phyloP scores from a whole-genome alignment of 768 basidiomycete genomes.

The Suillus clintonianus region DNA sequence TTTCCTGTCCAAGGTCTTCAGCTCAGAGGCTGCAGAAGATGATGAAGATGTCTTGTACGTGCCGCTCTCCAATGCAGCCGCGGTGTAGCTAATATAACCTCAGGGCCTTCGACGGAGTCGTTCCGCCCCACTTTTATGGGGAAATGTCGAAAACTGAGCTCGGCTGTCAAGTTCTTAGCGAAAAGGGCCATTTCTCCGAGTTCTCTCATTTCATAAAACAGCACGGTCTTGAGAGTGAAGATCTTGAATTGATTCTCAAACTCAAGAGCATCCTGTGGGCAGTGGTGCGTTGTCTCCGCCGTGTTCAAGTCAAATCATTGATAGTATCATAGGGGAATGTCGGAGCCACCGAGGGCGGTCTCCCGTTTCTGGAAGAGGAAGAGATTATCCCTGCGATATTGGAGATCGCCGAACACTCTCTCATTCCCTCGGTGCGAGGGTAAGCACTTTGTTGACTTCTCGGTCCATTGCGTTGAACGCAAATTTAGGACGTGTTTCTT shows the following conservation, averaged over 20 bases:
- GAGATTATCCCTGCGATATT: constrained; percentile 89
- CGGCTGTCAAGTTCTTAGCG: constrained; percentile 87
- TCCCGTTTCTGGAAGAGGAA: constrained; percentile 95
- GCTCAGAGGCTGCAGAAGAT: constrained; percentile 51
- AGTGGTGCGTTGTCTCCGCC: constrained; percentile 59
- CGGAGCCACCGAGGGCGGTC: constrained; percentile 84
- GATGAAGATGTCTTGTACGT: constrained; percentile 66
- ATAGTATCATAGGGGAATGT: constrained; percentile 76
- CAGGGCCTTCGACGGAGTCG: constrained; percentile 82
- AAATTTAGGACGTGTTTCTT: constrained; percentile 89
- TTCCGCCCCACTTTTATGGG: constrained; percentile 96
- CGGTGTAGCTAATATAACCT: neutral
- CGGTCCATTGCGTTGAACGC: constrained; percentile 10
- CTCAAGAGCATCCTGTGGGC: constrained; percentile 97
- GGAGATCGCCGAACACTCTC: constrained; percentile 88
- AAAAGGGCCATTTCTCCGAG: constrained; percentile 88
- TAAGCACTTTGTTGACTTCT: constrained; percentile 40
- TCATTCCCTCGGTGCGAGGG: constrained; percentile 92
- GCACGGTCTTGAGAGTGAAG: constrained; percentile 83
- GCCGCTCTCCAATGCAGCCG: neutral
- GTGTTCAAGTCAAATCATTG: neutral
- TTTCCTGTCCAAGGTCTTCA: constrained; percentile 81
- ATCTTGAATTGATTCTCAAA: constrained; percentile 81
- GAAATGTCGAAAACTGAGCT: constrained; percentile 97
- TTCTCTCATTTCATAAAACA: constrained; percentile 89